A percentile compares a stretch with the other conserved stretches of the same genome.
These are phyloP conservation scores for Ciborinia camelliae DNA, from an alignment of 2,329 filamentous ascomycete species.

Conservation along the genomic window DNA sequence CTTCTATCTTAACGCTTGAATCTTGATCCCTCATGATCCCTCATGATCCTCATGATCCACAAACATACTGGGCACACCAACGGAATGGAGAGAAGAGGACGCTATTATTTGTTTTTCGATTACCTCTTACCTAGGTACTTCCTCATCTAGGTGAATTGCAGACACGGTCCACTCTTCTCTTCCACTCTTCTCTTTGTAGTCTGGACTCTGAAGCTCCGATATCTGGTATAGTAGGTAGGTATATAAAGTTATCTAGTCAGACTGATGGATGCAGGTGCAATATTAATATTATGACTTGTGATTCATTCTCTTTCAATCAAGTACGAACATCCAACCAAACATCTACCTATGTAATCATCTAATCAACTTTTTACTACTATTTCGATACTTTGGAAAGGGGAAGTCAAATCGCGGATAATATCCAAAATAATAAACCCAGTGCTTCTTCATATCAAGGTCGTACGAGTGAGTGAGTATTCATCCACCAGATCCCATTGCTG, in stretches of 20 bases:
- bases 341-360: no score
- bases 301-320: background rate
- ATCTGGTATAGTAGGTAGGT: no score
- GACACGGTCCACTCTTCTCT: conserved; percentile 2
- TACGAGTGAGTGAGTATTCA: background rate
- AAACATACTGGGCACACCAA: background rate
- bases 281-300: background rate
- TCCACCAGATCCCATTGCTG: background rate
- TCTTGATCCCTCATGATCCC: no score
- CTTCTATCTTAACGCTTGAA: no score
- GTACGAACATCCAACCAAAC: no score
- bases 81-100: background rate
- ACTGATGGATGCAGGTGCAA: background rate
- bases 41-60: background rate
- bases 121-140: no score
- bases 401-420: background rate
- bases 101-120: background rate
- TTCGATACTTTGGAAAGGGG: no score
- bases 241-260: conserved; percentile 7
- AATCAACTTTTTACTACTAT: background rate
- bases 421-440: conserved; percentile 1
- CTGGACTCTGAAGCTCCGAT: no score
- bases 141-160: background rate
- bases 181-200: no score
- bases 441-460: conserved; percentile 3